Base-by-base conservation (phyloP, 805 yeast species). In the Lipomyces yamanashiensis region DNA sequence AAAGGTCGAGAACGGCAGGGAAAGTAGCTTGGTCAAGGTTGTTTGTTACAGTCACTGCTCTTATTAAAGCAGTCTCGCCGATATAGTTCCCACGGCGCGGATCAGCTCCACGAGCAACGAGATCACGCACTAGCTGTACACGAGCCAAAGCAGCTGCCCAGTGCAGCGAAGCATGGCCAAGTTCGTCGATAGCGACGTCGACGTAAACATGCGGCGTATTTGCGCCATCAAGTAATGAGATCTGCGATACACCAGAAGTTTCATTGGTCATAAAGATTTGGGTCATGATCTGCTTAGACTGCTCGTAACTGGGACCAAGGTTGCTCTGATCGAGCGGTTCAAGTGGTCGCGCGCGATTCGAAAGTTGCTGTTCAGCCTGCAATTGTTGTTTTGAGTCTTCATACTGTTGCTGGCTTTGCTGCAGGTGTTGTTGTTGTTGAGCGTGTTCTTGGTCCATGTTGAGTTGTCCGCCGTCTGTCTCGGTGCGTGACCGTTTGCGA, bases 61-160 rank as follows among this genome's bases (percentile, higher is more conserved):
- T 83, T 10, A 92, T 85, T 41, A 95, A 79, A 0, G 97, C 90
- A 0, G 97, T 87, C 75, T 95, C 97, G 17, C 98, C 98, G 44
- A 83, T 83, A 67, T 84, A 84, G 75, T 93, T 96, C 50, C 95
- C 84, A 45, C 92, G 77, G 8, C 85, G 81, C 45, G 93, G 81
- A 65, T 84, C 82, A 0, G 96, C 87, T 13, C 90, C 89, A 50
- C 82, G 80, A 45, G 82, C 78, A 37, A 95, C 87, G 15, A 90
- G 80, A 45, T 86, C 86, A 50, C 79, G 84, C 2, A 91, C 93
- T 57, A 92, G 80, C 2, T 85, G 78, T 1, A 87, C 76, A 62
- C 90, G 85, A 0, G 96, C 98, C 74, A 95, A 81, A 0, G 98
- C 90, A 15, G 98, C 87, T 2, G 98, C 96, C 96, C 98, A 90